Evolutionary conservation across 352 stramenopile species (phyloP).

Genomic region (Phytophthora hybrid): DNA sequence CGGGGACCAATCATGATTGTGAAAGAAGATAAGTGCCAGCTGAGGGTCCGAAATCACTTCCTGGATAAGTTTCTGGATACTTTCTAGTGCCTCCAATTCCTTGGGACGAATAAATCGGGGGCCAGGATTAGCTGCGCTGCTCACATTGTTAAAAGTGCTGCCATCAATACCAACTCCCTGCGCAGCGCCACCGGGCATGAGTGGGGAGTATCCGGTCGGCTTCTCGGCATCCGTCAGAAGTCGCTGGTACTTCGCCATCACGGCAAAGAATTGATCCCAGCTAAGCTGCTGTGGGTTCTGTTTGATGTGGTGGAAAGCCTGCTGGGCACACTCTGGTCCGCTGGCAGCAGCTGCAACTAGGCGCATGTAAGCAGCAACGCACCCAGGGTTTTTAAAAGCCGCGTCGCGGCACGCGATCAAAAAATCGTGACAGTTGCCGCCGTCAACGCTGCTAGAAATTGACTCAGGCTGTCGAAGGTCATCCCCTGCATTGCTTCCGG

Average conservation of each 20-base stretch:
- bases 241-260: slow-evolving; percentile 88
- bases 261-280: slow-evolving; percentile 88
- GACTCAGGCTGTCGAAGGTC: slow-evolving; percentile 33
- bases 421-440: slow-evolving; percentile 68
- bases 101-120: slow-evolving; percentile 83
- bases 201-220: slow-evolving; percentile 42
- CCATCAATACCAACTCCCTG: slow-evolving; percentile 42
- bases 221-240: slow-evolving; percentile 80
- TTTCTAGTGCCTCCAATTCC: slow-evolving; percentile 84
- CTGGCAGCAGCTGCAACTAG: slow-evolving; percentile 73
- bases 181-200: slow-evolving; percentile 46
- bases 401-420: slow-evolving; percentile 75
- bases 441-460: slow-evolving; percentile 30
- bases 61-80: slow-evolving; percentile 84
- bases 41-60: slow-evolving; percentile 77
- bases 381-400: slow-evolving; percentile 80
- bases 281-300: slow-evolving; percentile 80
- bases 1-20: slow-evolving; percentile 87
- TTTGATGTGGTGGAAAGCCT: slow-evolving; percentile 89
- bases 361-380: slow-evolving; percentile 77
- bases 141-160: slow-evolving; percentile 35
- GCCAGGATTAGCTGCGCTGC: slow-evolving; percentile 40
- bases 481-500: slow-evolving; percentile 31
- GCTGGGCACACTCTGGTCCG: slow-evolving; percentile 74
- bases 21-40: slow-evolving; percentile 85